A percentile compares a stretch with the other conserved stretches of the same genome.
These are phyloP conservation scores for Barnettozyma vustinii DNA, from an alignment of 805 yeast species.

Conservation along the genomic window DNA sequence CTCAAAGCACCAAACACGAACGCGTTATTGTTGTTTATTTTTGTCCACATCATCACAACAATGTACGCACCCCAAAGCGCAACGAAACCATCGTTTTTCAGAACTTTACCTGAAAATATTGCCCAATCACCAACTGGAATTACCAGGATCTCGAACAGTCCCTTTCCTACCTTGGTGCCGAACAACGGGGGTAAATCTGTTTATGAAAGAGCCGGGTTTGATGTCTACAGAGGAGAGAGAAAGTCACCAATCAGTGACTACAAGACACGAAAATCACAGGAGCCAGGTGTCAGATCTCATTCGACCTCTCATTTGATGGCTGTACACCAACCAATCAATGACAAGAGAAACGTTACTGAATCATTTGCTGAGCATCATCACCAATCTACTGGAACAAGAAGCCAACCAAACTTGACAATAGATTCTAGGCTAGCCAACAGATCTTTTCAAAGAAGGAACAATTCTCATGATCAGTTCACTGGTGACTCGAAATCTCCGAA, in stretches of 20 bases:
- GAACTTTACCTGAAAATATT: conserved; percentile 22
- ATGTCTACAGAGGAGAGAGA: conserved; percentile 35
- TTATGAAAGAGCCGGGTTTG: conserved; percentile 81
- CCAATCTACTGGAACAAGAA: background rate
- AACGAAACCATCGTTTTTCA: conserved; percentile 23
- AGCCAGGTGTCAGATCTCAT: conserved; percentile 11
- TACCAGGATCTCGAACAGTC: conserved; percentile 31
- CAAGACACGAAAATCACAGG: background rate
- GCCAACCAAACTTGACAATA: conserved; percentile 4
- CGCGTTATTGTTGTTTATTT: background rate
- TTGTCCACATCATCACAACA: background rate
- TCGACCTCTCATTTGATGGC: conserved; percentile 10
- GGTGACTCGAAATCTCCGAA: background rate
- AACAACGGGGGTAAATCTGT: conserved; percentile 61
- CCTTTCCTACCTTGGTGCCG: conserved; percentile 67
- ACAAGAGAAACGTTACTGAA: conserved; percentile 19
- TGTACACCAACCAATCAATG: background rate
- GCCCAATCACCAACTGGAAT: conserved; percentile 23
- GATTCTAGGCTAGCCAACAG: conserved; percentile 10
- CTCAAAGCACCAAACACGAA: background rate
- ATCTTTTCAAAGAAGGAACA: background rate
- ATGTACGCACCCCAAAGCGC: background rate
- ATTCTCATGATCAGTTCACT: background rate
- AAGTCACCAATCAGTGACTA: conserved; percentile 2
- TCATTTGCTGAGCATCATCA: conserved; percentile 4